phyloP scores from a whole-genome alignment of 306 rosid species.

The Spatholobus suberectus region DNA sequence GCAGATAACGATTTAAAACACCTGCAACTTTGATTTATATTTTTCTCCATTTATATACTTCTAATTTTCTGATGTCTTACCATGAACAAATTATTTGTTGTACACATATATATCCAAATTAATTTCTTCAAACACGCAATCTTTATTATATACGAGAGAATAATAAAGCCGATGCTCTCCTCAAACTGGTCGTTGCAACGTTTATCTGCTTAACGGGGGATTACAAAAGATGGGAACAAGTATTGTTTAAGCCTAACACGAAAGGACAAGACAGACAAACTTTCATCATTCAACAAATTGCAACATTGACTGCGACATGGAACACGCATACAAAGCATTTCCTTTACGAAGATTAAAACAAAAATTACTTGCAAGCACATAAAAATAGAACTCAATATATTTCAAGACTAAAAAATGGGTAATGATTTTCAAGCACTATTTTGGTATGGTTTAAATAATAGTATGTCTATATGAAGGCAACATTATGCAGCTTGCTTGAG shows the following conservation, averaged over 20 bases:
- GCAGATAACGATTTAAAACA: not conserved
- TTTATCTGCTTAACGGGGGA: slow-evolving; percentile 5
- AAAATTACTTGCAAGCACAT: slow-evolving; percentile 54
- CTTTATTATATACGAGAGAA: not conserved
- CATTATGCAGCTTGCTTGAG: slow-evolving; percentile 79
- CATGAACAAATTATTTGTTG: not conserved
- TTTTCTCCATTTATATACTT: not conserved
- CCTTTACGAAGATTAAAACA: slow-evolving; percentile 15
- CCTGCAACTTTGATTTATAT: not conserved
- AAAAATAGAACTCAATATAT: slow-evolving; percentile 48
- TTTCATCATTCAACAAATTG: slow-evolving; percentile 47
- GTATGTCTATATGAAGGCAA: slow-evolving; percentile 35
- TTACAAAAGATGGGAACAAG: slow-evolving; percentile 22
- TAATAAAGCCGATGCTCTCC: not conserved
- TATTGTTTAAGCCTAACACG: slow-evolving; percentile 21
- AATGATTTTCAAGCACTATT: slow-evolving; percentile 48
- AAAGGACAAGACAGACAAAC: slow-evolving; percentile 47
- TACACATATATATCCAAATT: not conserved
- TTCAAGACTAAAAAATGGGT: slow-evolving; percentile 52
- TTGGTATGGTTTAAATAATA: slow-evolving; percentile 36
- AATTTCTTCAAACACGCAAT: not conserved
- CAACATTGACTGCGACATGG: slow-evolving; percentile 46
- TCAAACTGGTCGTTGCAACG: not conserved
- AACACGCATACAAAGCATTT: slow-evolving; percentile 59
- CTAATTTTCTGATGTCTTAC: not conserved